These are phyloP conservation scores for Neoboletus brunneissimus DNA, from an alignment of 768 basidiomycete genomes.

Conservation along the genomic window DNA sequence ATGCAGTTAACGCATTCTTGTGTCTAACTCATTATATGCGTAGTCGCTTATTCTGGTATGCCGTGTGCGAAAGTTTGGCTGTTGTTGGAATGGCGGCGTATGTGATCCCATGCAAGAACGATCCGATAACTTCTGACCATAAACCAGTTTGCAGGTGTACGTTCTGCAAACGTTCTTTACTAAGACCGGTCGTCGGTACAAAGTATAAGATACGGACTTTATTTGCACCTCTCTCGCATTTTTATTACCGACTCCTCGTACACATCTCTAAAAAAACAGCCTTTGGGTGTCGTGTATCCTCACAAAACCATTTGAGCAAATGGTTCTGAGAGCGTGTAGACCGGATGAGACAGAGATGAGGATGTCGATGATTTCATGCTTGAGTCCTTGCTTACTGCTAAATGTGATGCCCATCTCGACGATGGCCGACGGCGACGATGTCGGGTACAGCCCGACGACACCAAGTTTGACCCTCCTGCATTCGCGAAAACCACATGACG, in stretches of 20 bases:
- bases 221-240: constrained; percentile 7
- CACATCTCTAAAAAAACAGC: neutral
- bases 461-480: too few species aligned
- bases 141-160: constrained; percentile 78
- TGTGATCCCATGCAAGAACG: constrained; percentile 32
- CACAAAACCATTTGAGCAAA: neutral
- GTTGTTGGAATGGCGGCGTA: constrained; percentile 88
- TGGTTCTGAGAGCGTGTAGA: too few species aligned
- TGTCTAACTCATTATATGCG: neutral
- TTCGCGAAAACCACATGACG: too few species aligned
- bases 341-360: too few species aligned
- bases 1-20: neutral
- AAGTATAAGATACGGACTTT: constrained; percentile 52
- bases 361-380: constrained; percentile 69
- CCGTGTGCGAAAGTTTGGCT: constrained; percentile 71
- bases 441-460: too few species aligned
- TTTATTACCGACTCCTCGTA: constrained; percentile 1
- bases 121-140: constrained; percentile 7
- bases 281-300: neutral
- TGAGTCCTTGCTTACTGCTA: constrained; percentile 69
- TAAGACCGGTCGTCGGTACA: constrained; percentile 86
- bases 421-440: constrained; percentile 9
- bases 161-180: constrained; percentile 96
- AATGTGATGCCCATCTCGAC: constrained; percentile 42
- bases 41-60: constrained; percentile 94